Evolutionary conservation across 2,329 filamentous ascomycete species (phyloP).

Genomic region (Fusarium sp.): DNA sequence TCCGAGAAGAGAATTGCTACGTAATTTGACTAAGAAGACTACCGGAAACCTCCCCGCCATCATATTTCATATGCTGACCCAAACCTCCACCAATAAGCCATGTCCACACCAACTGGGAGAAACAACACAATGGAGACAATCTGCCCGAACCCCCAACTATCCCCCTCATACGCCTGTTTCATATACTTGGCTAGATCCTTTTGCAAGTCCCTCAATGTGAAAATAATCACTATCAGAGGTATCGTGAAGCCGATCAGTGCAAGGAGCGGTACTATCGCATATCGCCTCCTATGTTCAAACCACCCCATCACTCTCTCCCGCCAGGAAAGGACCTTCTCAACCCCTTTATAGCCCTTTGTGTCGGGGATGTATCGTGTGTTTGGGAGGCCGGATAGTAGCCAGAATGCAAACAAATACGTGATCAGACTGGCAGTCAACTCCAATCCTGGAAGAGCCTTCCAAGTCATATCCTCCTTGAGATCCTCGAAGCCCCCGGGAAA

Average conservation of each 20-base stretch:
- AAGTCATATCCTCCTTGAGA: constrained; percentile 5
- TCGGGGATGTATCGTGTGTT: background rate
- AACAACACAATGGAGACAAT: constrained; percentile 40
- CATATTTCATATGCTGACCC: background rate
- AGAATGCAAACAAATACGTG: constrained; percentile 16
- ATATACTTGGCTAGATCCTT: background rate
- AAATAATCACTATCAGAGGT: constrained; percentile 19
- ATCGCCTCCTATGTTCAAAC: background rate
- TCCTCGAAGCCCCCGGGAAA: background rate
- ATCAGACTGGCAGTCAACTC: constrained; percentile 16
- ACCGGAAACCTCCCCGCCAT: background rate
- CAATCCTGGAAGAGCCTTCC: constrained; percentile 3
- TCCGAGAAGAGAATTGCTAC: background rate
- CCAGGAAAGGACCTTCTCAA: background rate
- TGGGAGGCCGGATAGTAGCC: constrained; percentile 23
- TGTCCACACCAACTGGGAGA: constrained; percentile 31
- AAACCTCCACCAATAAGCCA: constrained; percentile 30
- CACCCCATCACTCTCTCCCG: background rate
- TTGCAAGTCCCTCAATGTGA: constrained; percentile 20
- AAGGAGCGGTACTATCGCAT: constrained; percentile 10
- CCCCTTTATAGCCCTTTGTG: background rate
- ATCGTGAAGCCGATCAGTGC: constrained; percentile 1
- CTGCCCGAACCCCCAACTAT: constrained; percentile 35
- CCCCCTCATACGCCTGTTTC: constrained; percentile 4
- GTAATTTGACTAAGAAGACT: background rate